These are phyloP conservation scores for Flaveria brownii DNA, from an alignment of 129 eudicot genomes.

Conservation along the genomic window DNA sequence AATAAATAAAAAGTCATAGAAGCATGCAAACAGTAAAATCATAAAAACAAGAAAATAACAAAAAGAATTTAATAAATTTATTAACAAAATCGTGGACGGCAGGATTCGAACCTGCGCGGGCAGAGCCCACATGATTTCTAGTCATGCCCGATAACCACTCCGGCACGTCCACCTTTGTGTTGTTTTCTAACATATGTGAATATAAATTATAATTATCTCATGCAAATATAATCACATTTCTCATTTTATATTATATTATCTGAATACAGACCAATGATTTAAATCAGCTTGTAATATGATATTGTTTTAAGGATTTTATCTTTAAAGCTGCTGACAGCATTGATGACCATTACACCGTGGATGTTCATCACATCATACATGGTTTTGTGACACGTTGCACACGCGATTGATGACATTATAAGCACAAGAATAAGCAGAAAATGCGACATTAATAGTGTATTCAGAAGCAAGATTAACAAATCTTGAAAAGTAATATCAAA, in stretches of 20 bases:
- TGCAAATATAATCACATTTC: too few relatives aligned
- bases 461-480: not conserved
- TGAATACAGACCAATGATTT: not conserved
- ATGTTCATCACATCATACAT: not conserved
- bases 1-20: too few relatives aligned
- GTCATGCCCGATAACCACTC: conserved; percentile 99
- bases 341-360: not conserved
- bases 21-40: too few relatives aligned
- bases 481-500: not conserved
- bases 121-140: conserved; percentile 99
- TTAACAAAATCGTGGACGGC: conserved; percentile 61
- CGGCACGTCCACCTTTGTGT: conserved; percentile 71
- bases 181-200: too few relatives aligned
- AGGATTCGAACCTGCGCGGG: conserved; percentile 99
- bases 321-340: not conserved
- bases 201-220: too few relatives aligned
- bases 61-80: too few relatives aligned
- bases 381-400: not conserved
- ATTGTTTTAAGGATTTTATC: not conserved
- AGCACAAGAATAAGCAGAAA: not conserved
- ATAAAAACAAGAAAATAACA: too few relatives aligned
- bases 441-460: not conserved
- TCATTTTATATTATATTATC: too few relatives aligned
- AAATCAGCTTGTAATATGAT: not conserved
- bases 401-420: not conserved